Evolutionary conservation across 2,329 filamentous ascomycete species (phyloP).

Genomic region (Bipolaris cookei): DNA sequence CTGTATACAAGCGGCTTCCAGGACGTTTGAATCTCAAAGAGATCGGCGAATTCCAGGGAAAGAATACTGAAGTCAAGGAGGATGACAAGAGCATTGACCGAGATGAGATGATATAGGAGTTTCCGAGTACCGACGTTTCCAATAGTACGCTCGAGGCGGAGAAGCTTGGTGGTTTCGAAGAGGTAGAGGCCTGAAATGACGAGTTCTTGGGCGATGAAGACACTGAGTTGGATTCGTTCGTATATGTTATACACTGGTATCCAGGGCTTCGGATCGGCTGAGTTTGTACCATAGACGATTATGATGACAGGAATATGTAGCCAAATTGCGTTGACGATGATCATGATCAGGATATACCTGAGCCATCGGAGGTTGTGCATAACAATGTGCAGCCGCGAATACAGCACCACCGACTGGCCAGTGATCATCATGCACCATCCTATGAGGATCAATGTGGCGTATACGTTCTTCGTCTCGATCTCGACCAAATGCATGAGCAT

Average conservation of each 20-base stretch:
- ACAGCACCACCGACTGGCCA: constrained; percentile 65
- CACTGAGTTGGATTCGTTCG: constrained; percentile 52
- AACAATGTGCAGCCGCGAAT: constrained; percentile 66
- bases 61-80: constrained; percentile 33
- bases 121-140: constrained; percentile 21
- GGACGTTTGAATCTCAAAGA: constrained; percentile 32
- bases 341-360: constrained; percentile 60
- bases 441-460: constrained; percentile 55
- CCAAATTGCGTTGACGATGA: constrained; percentile 60
- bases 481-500: constrained; percentile 49
- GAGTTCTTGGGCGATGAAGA: constrained; percentile 49
- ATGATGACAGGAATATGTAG: constrained; percentile 62
- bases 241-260: constrained; percentile 44
- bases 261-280: constrained; percentile 37
- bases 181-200: constrained; percentile 55
- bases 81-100: constrained; percentile 32
- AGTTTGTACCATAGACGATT: constrained; percentile 59
- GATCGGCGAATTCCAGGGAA: constrained; percentile 26
- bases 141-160: constrained; percentile 22
- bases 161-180: constrained; percentile 51
- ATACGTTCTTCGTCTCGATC: constrained; percentile 32
- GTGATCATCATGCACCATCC: constrained; percentile 68
- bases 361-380: constrained; percentile 57
- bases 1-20: constrained; percentile 52
- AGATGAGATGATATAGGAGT: constrained; percentile 28